Percentiles rank a stretch among this genome's conserved stretches.
phyloP scores from a whole-genome alignment of 805 yeast genomes.

The Candida sphagnicola region DNA sequence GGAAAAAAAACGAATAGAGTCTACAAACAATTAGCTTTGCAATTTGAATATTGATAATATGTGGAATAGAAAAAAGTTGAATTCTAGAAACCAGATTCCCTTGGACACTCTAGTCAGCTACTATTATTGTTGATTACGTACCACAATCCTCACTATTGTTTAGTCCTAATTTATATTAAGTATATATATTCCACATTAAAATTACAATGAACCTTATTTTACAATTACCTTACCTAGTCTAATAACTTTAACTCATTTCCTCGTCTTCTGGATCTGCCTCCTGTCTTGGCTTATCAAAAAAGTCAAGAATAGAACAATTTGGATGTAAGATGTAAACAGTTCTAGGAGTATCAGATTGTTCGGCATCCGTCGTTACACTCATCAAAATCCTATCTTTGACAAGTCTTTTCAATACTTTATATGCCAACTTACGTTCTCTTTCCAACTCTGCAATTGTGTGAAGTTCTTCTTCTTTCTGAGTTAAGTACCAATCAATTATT shows the following conservation, averaged over 20 bases:
- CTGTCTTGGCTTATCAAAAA: constrained; percentile 41
- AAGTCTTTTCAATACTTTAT: constrained; percentile 76
- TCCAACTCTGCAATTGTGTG: constrained; percentile 67
- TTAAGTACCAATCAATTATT: constrained; percentile 77
- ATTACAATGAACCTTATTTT: background rate
- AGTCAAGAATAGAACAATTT: constrained; percentile 74
- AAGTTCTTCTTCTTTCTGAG: constrained; percentile 67
- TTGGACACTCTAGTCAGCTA: no score
- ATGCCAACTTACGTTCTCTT: constrained; percentile 65
- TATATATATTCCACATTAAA: background rate
- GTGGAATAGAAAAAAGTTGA: no score
- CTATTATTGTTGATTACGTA: no score
- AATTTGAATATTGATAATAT: no score
- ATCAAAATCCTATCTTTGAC: constrained; percentile 82
- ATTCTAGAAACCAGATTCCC: no score
- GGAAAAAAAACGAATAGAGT: constrained; percentile 11
- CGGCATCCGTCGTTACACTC: constrained; percentile 40
- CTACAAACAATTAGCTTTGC: no score
- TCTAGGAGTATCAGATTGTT: constrained; percentile 19
- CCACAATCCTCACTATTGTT: background rate
- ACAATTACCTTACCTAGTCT: background rate
- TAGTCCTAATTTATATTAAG: background rate
- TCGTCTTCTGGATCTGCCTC: constrained; percentile 14
- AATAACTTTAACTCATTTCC: constrained; percentile 5
- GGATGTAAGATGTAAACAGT: constrained; percentile 60